Evolutionary conservation across 2,329 filamentous ascomycete genomes (phyloP).

Genomic region (Penicillium sp.): DNA sequence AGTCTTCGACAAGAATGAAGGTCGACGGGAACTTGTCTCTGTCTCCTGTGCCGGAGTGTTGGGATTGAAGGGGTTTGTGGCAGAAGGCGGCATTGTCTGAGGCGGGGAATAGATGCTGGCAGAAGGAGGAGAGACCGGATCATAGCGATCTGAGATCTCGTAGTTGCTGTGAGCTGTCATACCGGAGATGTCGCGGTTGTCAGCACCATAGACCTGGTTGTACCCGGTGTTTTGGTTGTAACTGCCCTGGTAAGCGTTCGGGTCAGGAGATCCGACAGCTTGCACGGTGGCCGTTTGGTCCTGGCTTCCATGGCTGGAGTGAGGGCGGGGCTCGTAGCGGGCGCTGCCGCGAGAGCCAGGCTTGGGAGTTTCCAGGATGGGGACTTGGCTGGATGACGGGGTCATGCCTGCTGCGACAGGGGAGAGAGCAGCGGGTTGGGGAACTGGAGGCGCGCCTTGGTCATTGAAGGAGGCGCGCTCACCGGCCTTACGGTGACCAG

Average conservation of each 20-base stretch:
- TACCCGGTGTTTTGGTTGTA: conserved; percentile 17
- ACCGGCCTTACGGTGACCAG: conserved; percentile 39
- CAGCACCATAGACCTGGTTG: conserved; percentile 53
- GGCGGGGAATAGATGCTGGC: conserved; percentile 65
- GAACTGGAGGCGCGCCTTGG: background rate
- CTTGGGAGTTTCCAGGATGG: conserved; percentile 28
- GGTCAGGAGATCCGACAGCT: conserved; percentile 17
- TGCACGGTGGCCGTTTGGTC: conserved; percentile 9
- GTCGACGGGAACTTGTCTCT: background rate
- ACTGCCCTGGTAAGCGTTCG: conserved; percentile 15
- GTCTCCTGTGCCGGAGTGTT: background rate
- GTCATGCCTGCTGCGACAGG: conserved; percentile 20
- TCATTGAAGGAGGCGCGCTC: conserved; percentile 19
- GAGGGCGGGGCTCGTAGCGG: conserved; percentile 20
- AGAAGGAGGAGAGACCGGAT: conserved; percentile 72
- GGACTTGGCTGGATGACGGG: conserved; percentile 25
- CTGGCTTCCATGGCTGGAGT: conserved; percentile 10
- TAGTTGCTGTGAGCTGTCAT: conserved; percentile 17
- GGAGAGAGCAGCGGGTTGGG: conserved; percentile 17
- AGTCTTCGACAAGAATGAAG: conserved; percentile 9
- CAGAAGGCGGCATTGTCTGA: background rate
- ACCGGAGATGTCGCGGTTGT: conserved; percentile 82
- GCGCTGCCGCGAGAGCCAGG: conserved; percentile 22
- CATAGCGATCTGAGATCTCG: conserved; percentile 54
- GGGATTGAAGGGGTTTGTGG: conserved; percentile 1